Conservation (phyloP, 2,329 filamentous ascomycete species). For the Alternaria sp. region DNA sequence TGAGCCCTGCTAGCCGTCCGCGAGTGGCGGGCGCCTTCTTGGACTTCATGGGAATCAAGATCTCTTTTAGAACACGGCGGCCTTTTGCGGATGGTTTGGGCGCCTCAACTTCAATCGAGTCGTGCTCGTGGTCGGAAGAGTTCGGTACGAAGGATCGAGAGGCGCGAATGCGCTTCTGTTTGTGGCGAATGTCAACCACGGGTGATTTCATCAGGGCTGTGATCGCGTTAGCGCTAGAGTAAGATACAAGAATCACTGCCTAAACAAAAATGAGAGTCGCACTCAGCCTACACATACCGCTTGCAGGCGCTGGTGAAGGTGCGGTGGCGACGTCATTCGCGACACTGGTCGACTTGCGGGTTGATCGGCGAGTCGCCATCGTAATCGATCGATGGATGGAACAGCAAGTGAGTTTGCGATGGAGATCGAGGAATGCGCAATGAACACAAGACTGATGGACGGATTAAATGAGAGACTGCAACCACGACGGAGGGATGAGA, state of each 20-base stretch:
- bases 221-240: conserved; percentile 8
- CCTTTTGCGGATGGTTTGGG: conserved; percentile 13
- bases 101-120: conserved; percentile 23
- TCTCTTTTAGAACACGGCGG: conserved; percentile 45
- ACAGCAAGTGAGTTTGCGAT: conserved; percentile 2
- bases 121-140: conserved; percentile 44
- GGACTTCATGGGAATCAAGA: conserved; percentile 42
- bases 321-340: conserved; percentile 19
- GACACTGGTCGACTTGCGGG: conserved; percentile 32
- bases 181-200: conserved; percentile 22
- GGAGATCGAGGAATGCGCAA: conserved; percentile 4
- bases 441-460: not conserved
- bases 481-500: conserved; percentile 15
- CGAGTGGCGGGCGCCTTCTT: conserved; percentile 25
- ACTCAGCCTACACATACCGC: conserved; percentile 15
- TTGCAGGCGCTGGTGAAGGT: conserved; percentile 4
- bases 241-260: not conserved
- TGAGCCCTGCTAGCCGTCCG: conserved; percentile 20
- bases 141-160: conserved; percentile 44
- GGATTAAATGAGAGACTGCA: conserved; percentile 12
- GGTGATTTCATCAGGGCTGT: conserved; percentile 18
- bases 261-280: not conserved
- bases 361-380: conserved; percentile 41
- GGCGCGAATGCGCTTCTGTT: conserved; percentile 30
- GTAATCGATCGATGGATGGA: conserved; percentile 10